Base-by-base conservation (phyloP, 495 filamentous ascomycete species). In the Pyrenula aspistea region DNA sequence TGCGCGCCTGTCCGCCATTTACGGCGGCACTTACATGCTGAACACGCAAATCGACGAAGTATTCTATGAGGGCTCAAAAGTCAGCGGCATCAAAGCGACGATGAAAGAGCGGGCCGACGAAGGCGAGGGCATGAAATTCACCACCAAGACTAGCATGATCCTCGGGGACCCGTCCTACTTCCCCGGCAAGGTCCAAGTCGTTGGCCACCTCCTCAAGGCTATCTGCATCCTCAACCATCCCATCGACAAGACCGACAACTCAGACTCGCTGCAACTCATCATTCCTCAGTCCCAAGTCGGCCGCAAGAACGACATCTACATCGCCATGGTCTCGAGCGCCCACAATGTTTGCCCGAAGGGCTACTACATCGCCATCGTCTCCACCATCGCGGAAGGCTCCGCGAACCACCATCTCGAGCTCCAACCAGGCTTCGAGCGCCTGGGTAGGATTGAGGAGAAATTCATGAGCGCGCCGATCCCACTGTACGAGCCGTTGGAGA, bases 331-430 rank as follows among this genome's bases (percentile, higher is more conserved):
- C 60, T 95, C 91, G 8, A 87, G 90, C 24, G 88, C 92, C 10
- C 94, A 97, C 77, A 97, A 95, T 67, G 94, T 97, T 63, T 97
- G 94, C 75, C 93, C 94, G 56, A 95, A 95, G 79, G 93, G 91
- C 49, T 97, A 96, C 80, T 97, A 95, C 76, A 90, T 99, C 62
- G 94, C 93, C 59, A 96, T 96, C 62, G 91, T 99, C 55, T 95
- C 89, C 53, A 99, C 94, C 57, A 95, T 99, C 61, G 89, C 95
- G 62, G 93, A 99, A 77, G 84, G 83, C 48, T 74, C 82, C 59
- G 83, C 86, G 58, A 97, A 99, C 77, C 91, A 94, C 73, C 94
- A 97, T 69, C 70, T 95, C 23, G 93, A 99, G 73, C 84, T 99
- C 2, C 86, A 91, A 68, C 85, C 91, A 22, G 93, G 93, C 57